A percentile compares a stretch with the other conserved stretches of the same genome.
Conservation (phyloP, 805 yeast genomes). For the Ogataea ramenticola region DNA sequence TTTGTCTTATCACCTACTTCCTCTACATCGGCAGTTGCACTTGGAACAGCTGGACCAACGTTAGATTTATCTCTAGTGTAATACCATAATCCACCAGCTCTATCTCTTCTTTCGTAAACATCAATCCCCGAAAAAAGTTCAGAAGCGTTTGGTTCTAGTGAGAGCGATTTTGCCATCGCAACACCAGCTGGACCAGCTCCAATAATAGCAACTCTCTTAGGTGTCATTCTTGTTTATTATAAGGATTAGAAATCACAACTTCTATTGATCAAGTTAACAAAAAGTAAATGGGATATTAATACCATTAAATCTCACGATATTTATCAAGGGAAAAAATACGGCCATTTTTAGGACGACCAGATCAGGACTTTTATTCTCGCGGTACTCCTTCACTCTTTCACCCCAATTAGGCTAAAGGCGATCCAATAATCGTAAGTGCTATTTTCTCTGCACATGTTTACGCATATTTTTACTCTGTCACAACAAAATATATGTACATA, state of each 20-base stretch:
- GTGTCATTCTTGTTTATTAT: not conserved
- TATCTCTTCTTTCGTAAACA: constrained; percentile 23
- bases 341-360: not conserved
- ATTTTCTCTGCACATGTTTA: no score
- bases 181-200: constrained; percentile 30
- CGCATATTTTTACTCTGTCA: no score
- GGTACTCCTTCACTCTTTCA: no score
- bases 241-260: not conserved
- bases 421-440: no score
- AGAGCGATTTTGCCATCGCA: constrained; percentile 26
- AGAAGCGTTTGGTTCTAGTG: constrained; percentile 23
- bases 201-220: constrained; percentile 22
- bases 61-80: constrained; percentile 20
- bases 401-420: no score
- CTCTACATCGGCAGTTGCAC: constrained; percentile 8
- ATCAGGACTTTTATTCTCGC: no score
- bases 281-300: no score
- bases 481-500: no score
- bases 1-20: constrained; percentile 4
- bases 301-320: not conserved
- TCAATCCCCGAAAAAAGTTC: constrained; percentile 15
- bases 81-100: constrained; percentile 28
- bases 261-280: no score
- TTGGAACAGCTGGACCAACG: constrained; percentile 18
- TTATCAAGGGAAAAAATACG: not conserved